Evolutionary conservation across 192 early-diverging fungal species (phyloP), one percentile per base, ranked within the genome.

Genomic region (Cetraspora pellucida): DNA sequence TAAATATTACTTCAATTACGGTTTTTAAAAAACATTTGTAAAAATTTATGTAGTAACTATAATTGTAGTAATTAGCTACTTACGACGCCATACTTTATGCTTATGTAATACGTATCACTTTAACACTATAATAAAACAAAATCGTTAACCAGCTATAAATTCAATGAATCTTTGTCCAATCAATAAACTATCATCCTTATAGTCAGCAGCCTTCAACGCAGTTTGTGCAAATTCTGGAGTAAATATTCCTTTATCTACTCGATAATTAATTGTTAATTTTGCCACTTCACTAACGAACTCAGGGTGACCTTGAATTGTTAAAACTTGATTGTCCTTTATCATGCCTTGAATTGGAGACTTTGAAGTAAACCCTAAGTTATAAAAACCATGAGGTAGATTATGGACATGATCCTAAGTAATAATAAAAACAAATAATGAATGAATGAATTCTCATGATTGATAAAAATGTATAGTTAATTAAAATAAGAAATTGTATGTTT

Each of bases 271-370:
- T 46, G 89, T 79, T 10, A 77, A 81, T 44, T 55, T 67, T 52
- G 88, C 81, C 21, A 81, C 77, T 2, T 83, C 83, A 1, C 80
- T 55, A 14, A 82, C 84, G 49, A 88, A 91, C 77, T 94, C 93
- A 0, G 93, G 93, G 60, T 94, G 93, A 10, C 88, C 91, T 73
- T 94, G 93, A 16, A 93, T 47, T 0, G 91, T 87, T 17, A 92
- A 78, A 45, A 87, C 85, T 46, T 84, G 85, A 47, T 81, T 54
- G 17, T 88, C 87, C 43, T 87, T 79, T 1, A 89, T 72, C 83
- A 90, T 90, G 0, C 85, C 83, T 75, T 95, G 94, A 17, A 89
- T 79, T 0, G 84, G 84, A 46, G 88, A 90, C 5, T 84, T 81
- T 2, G 58, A 61, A 2, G 93, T 91, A 10, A 78, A 78, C 0